Evolutionary conservation across 768 basidiomycete genomes (phyloP).

Genomic region (Arthromyces matolae): DNA sequence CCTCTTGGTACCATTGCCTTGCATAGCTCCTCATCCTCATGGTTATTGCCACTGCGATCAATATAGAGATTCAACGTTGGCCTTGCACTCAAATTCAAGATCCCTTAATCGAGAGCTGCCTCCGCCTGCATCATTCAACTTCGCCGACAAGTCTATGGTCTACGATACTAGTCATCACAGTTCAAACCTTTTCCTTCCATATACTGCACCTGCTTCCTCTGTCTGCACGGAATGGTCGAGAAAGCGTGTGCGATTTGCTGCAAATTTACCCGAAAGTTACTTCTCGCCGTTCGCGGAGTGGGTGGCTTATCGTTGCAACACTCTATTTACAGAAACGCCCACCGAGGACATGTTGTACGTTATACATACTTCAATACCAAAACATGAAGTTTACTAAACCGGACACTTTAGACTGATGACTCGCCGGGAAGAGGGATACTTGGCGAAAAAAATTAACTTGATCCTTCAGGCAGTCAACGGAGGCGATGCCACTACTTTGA

Average conservation of each 20-base stretch:
- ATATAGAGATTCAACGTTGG: no score
- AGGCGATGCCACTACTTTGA: slow-evolving; percentile 22
- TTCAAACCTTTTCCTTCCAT: background rate
- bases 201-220: background rate
- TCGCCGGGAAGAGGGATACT: background rate
- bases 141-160: no score
- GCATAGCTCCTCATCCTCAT: no score
- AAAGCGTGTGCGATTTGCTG: slow-evolving; percentile 11
- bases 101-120: background rate
- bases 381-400: no score
- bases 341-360: no score
- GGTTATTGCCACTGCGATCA: no score
- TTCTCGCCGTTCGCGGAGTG: slow-evolving; percentile 10
- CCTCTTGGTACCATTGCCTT: background rate
- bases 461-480: background rate
- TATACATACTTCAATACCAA: no score
- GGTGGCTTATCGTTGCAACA: slow-evolving; percentile 9
- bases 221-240: background rate
- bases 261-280: background rate
- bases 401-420: background rate
- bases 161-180: no score
- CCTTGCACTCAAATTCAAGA: no score
- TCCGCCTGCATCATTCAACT: background rate
- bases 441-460: slow-evolving; percentile 5
- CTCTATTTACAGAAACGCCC: slow-evolving; percentile 1